A percentile compares a stretch with the other conserved stretches of the same genome.
These are phyloP conservation scores for Sporothrix pseudoabietina DNA, from an alignment of 2,329 filamentous ascomycete species.

Conservation along the genomic window DNA sequence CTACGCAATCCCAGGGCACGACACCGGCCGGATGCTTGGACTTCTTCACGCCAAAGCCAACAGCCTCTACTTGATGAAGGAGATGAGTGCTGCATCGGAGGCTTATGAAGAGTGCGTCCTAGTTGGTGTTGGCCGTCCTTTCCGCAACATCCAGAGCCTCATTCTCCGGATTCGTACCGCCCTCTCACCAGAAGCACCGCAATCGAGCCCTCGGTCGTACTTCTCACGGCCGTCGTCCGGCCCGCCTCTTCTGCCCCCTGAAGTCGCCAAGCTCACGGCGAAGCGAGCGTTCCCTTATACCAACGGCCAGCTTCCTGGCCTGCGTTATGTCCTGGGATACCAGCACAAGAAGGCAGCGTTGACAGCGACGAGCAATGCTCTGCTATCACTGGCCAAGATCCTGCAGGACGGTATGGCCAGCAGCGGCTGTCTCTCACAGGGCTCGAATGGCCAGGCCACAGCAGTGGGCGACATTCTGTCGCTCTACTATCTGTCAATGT, in stretches of 20 bases:
- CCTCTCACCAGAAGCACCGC: slow-evolving; percentile 54
- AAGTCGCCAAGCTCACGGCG: slow-evolving; percentile 79
- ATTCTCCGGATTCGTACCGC: slow-evolving; percentile 76
- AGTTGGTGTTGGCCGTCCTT: slow-evolving; percentile 74
- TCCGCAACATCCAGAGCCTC: slow-evolving; percentile 72
- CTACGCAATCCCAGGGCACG: slow-evolving; percentile 78
- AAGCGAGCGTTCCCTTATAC: slow-evolving; percentile 76
- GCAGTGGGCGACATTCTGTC: slow-evolving; percentile 91
- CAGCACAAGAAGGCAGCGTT: slow-evolving; percentile 76
- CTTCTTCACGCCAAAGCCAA: slow-evolving; percentile 98
- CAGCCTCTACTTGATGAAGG: slow-evolving; percentile 88
- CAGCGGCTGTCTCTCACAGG: slow-evolving; percentile 53
- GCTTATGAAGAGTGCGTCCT: slow-evolving; percentile 95
- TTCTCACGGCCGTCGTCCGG: slow-evolving; percentile 45
- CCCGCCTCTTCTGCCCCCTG: slow-evolving; percentile 79
- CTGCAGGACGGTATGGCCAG: slow-evolving; percentile 94
- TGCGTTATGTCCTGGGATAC: slow-evolving; percentile 70
- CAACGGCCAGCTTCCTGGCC: slow-evolving; percentile 74
- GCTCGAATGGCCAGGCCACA: slow-evolving; percentile 63
- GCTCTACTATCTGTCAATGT: slow-evolving; percentile 92
- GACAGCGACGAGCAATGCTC: slow-evolving; percentile 91
- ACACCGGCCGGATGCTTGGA: slow-evolving; percentile 92
- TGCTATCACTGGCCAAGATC: slow-evolving; percentile 94
- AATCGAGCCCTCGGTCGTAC: slow-evolving; percentile 27
- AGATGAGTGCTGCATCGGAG: slow-evolving; percentile 76